A percentile compares a stretch with the other conserved stretches of the same genome.
These are phyloP conservation scores for Dillenia turbinata DNA, from an alignment of 164 flowering plant genomes.

Conservation along the genomic window DNA sequence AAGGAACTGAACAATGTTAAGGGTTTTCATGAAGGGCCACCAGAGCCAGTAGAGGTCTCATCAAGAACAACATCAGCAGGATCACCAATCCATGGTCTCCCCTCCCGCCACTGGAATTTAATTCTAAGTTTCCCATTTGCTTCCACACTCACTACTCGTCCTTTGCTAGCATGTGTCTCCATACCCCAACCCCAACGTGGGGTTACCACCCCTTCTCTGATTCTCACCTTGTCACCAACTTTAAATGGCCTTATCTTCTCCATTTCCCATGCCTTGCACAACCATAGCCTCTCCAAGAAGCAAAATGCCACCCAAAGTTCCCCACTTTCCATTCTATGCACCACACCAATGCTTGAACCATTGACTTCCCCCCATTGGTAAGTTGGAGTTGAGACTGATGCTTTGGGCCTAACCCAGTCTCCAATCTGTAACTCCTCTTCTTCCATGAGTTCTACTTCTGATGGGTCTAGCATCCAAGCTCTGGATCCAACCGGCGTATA, in stretches of 20 bases:
- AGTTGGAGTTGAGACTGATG: conserved; percentile 58
- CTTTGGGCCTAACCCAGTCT: conserved; percentile 82
- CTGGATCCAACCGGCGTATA: conserved; percentile 83
- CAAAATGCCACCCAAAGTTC: conserved; percentile 91
- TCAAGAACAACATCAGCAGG: conserved; percentile 93
- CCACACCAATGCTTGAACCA: conserved; percentile 81
- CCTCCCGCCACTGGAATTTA: conserved; percentile 89
- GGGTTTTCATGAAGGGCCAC: conserved; percentile 4
- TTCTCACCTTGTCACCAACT: conserved; percentile 80
- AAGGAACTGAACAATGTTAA: background rate
- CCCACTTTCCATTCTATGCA: conserved; percentile 75
- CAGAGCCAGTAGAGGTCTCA: conserved; percentile 18
- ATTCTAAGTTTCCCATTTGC: conserved; percentile 93
- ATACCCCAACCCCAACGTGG: conserved; percentile 99
- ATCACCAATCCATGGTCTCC: conserved; percentile 89
- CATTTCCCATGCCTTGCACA: conserved; percentile 77
- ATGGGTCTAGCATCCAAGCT: conserved; percentile 91
- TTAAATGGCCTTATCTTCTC: conserved; percentile 67
- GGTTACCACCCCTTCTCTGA: conserved; percentile 66
- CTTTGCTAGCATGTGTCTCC: conserved; percentile 95
- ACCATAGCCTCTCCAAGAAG: conserved; percentile 87
- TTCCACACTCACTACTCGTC: conserved; percentile 85
- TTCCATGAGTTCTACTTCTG: conserved; percentile 77
- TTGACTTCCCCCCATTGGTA: conserved; percentile 95
- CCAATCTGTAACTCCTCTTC: conserved; percentile 68